Evolutionary conservation across 1,284 basidiomycete species (phyloP), one percentile per base, ranked within the genome.

Genomic region (Sporisorium reilianum): DNA sequence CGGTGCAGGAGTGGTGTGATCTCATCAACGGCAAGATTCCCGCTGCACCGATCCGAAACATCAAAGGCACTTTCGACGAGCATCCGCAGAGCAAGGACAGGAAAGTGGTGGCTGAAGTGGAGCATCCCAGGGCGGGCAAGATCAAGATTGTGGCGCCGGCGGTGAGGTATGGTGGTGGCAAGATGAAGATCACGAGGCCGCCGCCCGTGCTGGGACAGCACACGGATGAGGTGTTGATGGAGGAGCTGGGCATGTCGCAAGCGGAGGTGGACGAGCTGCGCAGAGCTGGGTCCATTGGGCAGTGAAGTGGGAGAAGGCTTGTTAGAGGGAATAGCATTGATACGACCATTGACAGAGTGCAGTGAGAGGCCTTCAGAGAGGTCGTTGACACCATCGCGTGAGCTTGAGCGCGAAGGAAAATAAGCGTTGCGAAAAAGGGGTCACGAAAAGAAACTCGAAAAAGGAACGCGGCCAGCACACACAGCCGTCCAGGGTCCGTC

Each of bases 81-180:
- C 95, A 97, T 86, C 93, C 94, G 2, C 95, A 98, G 86, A 92
- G 90, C 2, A 80, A 90, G 57, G 91, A 90, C 10, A 86, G 92
- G 36, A 86, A 87, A 38, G 87, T 90, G 49, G 88, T 89, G 1
- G 87, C 89, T 36, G 90, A 91, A 75, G 86, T 93, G 25, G 87
- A 91, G 46, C 84, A 80, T 64, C 90, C 91, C 26, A 87, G 91
- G 42, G 89, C 92, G 8, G 94, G 95, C 10, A 91, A 88, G 79
- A 89, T 97, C 85, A 94, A 93, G 85, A 87, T 97, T 62, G 91
- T 94, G 4, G 90, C 90, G 1, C 93, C 95, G 3, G 90, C 95
- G 0, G 93, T 97, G 38, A 88, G 89, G 18, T 97, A 96, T 86
- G 93, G 96, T 79, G 93, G 93, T 3, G 87, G 89, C 80, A 90